A percentile compares a stretch with the other conserved stretches of the same genome.
Conservation (phyloP, 2,329 filamentous ascomycete species). For the Thielaviopsis cerberus region DNA sequence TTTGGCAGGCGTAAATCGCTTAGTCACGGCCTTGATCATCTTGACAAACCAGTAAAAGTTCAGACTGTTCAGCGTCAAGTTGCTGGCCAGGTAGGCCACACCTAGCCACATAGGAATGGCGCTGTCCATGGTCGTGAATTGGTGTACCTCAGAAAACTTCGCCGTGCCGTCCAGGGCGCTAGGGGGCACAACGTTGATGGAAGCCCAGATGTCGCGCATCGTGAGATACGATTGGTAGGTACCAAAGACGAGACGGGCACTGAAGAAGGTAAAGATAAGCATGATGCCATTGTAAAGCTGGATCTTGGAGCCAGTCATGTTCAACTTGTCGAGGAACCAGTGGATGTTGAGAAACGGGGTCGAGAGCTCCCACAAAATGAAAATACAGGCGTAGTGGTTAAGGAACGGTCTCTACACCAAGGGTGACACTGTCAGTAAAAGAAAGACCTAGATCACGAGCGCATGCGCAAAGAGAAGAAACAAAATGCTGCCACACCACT, state of each 20-base stretch:
- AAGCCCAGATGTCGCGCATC: constrained; percentile 48
- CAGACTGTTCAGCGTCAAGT: constrained; percentile 52
- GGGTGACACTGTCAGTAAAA: constrained; percentile 2
- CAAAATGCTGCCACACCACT: constrained; percentile 21
- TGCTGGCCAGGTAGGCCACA: constrained; percentile 47
- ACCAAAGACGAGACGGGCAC: constrained; percentile 59
- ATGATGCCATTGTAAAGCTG: constrained; percentile 64
- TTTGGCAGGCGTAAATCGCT: constrained; percentile 40
- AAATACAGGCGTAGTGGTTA: constrained; percentile 63
- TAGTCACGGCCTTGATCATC: constrained; percentile 66
- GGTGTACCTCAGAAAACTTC: constrained; percentile 19
- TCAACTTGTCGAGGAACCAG: constrained; percentile 81
- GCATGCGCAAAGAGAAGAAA: constrained; percentile 1
- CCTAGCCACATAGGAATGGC: constrained; percentile 53
- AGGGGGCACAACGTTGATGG: constrained; percentile 8
- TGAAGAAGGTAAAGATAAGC: constrained; percentile 57
- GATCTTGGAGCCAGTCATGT: constrained; percentile 53
- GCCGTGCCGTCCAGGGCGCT: constrained; percentile 18
- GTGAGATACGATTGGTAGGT: constrained; percentile 52
- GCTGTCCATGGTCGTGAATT: constrained; percentile 29
- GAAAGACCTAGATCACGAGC: constrained; percentile 1
- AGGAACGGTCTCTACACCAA: constrained; percentile 52
- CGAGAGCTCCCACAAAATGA: constrained; percentile 76
- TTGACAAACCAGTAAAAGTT: constrained; percentile 78
- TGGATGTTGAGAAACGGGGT: constrained; percentile 74